phyloP scores from a whole-genome alignment of 2,329 filamentous ascomycete species.

The Colletotrichum caudatum region DNA sequence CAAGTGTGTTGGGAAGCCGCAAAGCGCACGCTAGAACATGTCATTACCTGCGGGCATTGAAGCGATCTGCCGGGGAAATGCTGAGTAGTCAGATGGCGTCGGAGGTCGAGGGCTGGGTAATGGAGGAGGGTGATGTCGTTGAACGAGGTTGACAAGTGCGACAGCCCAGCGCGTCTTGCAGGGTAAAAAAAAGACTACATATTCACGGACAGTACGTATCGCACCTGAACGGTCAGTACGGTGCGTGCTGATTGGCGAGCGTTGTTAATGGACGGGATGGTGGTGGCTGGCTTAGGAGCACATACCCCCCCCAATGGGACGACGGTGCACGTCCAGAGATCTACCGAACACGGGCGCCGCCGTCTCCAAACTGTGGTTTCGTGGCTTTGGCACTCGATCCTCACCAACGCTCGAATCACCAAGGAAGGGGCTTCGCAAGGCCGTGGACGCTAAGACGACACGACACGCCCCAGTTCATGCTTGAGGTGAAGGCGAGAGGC shows the following conservation, averaged over 20 bases:
- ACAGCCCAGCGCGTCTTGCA: constrained; percentile 14
- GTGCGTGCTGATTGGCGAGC: background rate
- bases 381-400: constrained; percentile 23
- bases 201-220: background rate
- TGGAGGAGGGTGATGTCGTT: constrained; percentile 6
- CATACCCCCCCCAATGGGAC: constrained; percentile 7
- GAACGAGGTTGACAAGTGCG: constrained; percentile 15
- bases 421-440: constrained; percentile 4
- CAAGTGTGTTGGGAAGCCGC: background rate
- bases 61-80: constrained; percentile 9
- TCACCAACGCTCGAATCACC: constrained; percentile 21
- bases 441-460: constrained; percentile 5
- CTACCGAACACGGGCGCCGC: constrained; percentile 34
- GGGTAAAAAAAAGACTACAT: background rate
- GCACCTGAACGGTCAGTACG: constrained; percentile 6
- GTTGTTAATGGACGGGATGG: background rate
- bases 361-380: constrained; percentile 29
- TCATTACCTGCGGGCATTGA: constrained; percentile 7
- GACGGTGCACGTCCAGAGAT: constrained; percentile 36
- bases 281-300: constrained; percentile 3
- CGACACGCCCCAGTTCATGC: constrained; percentile 3
- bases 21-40: constrained; percentile 10
- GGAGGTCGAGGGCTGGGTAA: constrained; percentile 5
- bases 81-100: constrained; percentile 1
- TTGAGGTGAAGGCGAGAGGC: constrained; percentile 9